Evolutionary conservation across 2,329 filamentous ascomycete species (phyloP).

Genomic region (Colletotrichum sp.): DNA sequence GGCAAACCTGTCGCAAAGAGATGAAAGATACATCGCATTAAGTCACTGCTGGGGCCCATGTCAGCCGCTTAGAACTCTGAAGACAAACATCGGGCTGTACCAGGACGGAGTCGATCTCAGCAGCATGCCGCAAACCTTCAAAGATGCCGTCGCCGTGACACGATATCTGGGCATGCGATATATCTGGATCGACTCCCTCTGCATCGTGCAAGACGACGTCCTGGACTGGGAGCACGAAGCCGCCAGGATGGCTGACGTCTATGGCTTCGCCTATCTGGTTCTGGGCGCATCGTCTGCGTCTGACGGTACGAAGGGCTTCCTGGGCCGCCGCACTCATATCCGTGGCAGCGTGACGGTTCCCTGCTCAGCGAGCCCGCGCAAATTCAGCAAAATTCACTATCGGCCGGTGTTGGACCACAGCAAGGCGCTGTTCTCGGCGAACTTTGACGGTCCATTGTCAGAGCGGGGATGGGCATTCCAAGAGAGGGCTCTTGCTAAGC

Average conservation of each 20-base stretch:
- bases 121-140: constrained; percentile 4
- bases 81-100: neutral
- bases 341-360: neutral
- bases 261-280: neutral
- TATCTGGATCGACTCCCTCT: constrained; percentile 23
- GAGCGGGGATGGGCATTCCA: neutral
- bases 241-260: neutral
- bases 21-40: neutral
- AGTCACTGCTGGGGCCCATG: neutral
- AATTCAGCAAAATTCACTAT: neutral
- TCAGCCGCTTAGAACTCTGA: neutral
- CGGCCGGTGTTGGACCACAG: neutral
- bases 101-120: neutral
- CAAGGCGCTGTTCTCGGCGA: neutral
- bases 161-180: constrained; percentile 15
- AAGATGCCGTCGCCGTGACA: constrained; percentile 9
- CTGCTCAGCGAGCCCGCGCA: neutral
- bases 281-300: neutral
- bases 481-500: neutral
- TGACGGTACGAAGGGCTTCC: neutral
- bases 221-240: constrained; percentile 17
- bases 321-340: neutral
- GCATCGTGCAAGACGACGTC: constrained; percentile 22
- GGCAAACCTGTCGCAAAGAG: neutral
- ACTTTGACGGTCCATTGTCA: neutral